phyloP scores from a whole-genome alignment of 805 yeast genomes.

The Wickerhamiella australiensis region DNA sequence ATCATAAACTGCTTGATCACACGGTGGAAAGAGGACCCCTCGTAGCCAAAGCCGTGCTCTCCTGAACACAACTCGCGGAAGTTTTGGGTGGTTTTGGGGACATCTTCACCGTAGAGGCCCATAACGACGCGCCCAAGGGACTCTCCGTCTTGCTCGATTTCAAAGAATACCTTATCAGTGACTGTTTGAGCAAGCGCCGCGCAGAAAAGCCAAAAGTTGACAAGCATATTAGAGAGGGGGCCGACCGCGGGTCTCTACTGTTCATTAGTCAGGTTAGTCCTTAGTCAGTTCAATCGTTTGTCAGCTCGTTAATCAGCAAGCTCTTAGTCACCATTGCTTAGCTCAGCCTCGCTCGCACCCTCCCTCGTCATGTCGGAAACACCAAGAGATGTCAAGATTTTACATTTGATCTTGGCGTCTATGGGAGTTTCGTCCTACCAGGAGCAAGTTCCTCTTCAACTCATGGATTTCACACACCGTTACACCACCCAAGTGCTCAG shows the following conservation, averaged over 20 bases:
- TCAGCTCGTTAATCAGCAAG: too few species aligned
- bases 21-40: conserved; percentile 57
- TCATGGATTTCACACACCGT: conserved; percentile 89
- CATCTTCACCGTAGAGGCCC: conserved; percentile 78
- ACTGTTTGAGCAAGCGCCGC: conserved; percentile 32
- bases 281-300: too few species aligned
- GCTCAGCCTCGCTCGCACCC: neutral
- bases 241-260: too few species aligned
- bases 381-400: conserved; percentile 84
- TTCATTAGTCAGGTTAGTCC: too few species aligned
- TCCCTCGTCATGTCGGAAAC: conserved; percentile 15
- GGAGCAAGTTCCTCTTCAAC: conserved; percentile 88
- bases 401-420: conserved; percentile 84
- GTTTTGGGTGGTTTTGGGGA: conserved; percentile 82
- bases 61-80: conserved; percentile 71
- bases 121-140: conserved; percentile 68
- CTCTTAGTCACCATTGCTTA: neutral
- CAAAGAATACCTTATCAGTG: conserved; percentile 77
- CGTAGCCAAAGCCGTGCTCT: conserved; percentile 56
- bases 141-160: conserved; percentile 67
- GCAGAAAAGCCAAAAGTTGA: conserved; percentile 11
- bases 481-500: conserved; percentile 78
- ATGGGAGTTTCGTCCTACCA: conserved; percentile 86
- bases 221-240: neutral
- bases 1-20: conserved; percentile 63